A percentile compares a stretch with the other conserved stretches of the same genome.
phyloP scores from a whole-genome alignment of 1,284 basidiomycete species.

The Cutaneotrichosporon sp. region DNA sequence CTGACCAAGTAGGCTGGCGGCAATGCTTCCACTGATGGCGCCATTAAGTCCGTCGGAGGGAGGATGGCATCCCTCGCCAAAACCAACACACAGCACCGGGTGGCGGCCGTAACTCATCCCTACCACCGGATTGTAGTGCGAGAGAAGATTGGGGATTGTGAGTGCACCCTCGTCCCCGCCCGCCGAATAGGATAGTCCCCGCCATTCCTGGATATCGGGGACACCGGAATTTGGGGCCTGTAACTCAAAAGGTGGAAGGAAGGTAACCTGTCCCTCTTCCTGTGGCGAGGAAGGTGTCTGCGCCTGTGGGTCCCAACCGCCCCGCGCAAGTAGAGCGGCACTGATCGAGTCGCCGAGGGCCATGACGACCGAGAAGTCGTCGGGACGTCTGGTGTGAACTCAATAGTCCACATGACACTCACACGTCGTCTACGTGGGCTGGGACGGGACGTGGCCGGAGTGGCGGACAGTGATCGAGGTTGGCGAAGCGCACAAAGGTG shows the following conservation, averaged over 20 bases:
- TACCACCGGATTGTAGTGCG: conserved; percentile 30
- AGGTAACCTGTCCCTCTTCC: background rate
- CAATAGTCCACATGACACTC: background rate
- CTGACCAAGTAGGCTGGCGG: conserved; percentile 34
- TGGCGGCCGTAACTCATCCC: conserved; percentile 38
- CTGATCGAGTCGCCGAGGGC: conserved; percentile 54
- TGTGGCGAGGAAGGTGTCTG: background rate
- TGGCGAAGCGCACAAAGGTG: background rate
- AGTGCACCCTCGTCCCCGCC: conserved; percentile 47
- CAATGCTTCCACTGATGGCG: conserved; percentile 41
- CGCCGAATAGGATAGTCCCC: conserved; percentile 51
- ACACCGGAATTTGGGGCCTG: background rate
- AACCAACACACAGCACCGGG: conserved; percentile 29
- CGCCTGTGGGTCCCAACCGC: background rate
- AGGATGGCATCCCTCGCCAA: conserved; percentile 21
- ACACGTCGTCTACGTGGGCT: conserved; percentile 31
- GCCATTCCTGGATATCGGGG: conserved; percentile 42
- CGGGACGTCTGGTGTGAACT: conserved; percentile 40
- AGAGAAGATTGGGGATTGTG: conserved; percentile 46
- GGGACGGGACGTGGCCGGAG: background rate
- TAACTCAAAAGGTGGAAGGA: background rate
- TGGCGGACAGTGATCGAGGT: background rate
- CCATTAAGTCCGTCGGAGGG: conserved; percentile 44
- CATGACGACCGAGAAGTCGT: conserved; percentile 51
- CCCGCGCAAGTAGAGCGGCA: conserved; percentile 47